phyloP scores from a whole-genome alignment of 1,284 basidiomycete species.

The Anthracocystis panici-leucophaei region DNA sequence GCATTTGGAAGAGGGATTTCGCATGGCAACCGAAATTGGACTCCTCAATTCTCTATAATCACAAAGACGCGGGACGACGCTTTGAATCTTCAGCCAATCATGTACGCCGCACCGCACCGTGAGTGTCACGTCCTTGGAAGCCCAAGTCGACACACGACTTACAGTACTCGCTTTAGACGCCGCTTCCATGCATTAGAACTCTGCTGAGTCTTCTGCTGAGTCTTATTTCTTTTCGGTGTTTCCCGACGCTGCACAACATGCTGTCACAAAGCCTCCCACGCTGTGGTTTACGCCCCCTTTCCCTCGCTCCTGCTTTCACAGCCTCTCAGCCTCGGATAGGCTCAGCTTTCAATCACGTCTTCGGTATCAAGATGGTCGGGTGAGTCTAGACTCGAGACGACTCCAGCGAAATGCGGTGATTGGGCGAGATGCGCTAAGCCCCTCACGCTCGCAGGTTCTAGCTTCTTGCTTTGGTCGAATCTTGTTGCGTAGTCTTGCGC shows the following conservation, averaged over 20 bases:
- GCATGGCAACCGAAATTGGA: neutral
- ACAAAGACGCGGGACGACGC: constrained; percentile 10
- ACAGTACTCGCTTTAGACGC: neutral
- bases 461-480: no score
- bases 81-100: neutral
- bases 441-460: no score
- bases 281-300: neutral
- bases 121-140: neutral
- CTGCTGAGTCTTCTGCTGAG: no score
- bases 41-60: constrained; percentile 6
- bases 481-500: no score
- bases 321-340: neutral
- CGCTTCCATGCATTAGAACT: neutral
- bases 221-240: no score
- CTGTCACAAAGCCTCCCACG: constrained; percentile 5
- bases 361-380: constrained; percentile 5
- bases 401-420: neutral
- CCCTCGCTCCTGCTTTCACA: constrained; percentile 3
- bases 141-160: neutral
- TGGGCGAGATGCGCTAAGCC: no score
- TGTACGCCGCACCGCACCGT: neutral
- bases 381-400: neutral
- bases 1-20: neutral
- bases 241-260: no score
- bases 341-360: neutral